Percentiles rank a stretch among this genome's conserved stretches.
Conservation (phyloP, 352 stramenopile genomes). For the Phytopythium vexans region DNA sequence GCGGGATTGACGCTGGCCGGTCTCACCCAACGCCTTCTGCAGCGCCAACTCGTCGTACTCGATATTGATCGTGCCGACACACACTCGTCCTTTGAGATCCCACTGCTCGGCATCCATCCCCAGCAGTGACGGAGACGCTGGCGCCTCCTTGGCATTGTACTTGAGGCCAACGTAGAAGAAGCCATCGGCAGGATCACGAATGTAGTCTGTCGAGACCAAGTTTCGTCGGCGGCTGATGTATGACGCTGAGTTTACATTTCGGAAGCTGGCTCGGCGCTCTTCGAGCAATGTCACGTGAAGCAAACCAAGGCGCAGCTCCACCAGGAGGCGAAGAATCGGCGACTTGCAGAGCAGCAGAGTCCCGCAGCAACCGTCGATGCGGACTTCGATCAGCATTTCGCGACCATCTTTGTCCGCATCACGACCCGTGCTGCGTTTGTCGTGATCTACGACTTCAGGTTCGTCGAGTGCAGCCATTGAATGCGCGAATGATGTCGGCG, state of each 20-base stretch:
- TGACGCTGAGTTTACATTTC: conserved; percentile 1
- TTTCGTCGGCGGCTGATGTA: conserved; percentile 25
- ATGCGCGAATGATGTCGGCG: background rate
- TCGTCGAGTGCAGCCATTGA: background rate
- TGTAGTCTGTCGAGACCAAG: conserved; percentile 62
- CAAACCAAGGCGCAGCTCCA: conserved; percentile 56
- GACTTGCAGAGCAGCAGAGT: conserved; percentile 32
- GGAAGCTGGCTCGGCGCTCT: background rate
- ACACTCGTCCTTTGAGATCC: conserved; percentile 61
- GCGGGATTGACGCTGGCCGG: conserved; percentile 6
- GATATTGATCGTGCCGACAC: conserved; percentile 49
- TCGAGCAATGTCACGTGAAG: conserved; percentile 36
- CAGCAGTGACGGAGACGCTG: conserved; percentile 1
- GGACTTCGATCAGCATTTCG: conserved; percentile 35
- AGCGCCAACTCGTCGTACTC: conserved; percentile 58
- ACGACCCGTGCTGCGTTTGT: background rate
- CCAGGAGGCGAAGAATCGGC: conserved; percentile 33
- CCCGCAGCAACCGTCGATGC: conserved; percentile 44
- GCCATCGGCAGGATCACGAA: conserved; percentile 53
- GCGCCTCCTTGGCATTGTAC: conserved; percentile 28
- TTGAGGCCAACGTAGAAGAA: conserved; percentile 73
- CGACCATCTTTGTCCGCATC: conserved; percentile 6
- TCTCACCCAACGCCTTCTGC: conserved; percentile 22
- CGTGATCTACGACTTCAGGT: background rate
- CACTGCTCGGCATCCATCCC: conserved; percentile 23